Evolutionary conservation across 139 green algal species (phyloP).

Genomic region (Chlorella ohadii): DNA sequence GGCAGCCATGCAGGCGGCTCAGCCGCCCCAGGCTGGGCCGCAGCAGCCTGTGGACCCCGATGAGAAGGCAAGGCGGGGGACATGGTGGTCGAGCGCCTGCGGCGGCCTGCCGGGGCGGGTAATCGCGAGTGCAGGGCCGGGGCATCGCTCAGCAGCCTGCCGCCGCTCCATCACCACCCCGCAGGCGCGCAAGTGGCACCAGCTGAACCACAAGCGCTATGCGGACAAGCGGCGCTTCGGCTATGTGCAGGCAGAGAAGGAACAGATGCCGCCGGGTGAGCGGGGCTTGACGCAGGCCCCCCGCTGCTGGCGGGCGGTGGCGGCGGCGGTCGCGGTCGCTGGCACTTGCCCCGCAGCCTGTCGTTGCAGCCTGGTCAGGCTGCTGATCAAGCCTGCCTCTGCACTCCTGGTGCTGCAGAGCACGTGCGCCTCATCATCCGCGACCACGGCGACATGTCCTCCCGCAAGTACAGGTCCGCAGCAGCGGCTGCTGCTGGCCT

Average conservation of each 20-base stretch:
- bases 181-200: constrained; percentile 96
- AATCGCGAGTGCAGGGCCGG: background rate
- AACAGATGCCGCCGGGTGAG: constrained; percentile 93
- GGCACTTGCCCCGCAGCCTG: too few relatives aligned
- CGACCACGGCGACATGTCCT: constrained; percentile 99
- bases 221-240: constrained; percentile 92
- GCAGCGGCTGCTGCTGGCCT: background rate
- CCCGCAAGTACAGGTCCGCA: constrained; percentile 86
- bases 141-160: background rate
- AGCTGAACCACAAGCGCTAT: constrained; percentile 94
- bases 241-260: constrained; percentile 93
- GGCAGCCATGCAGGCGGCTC: too few relatives aligned
- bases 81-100: too few relatives aligned
- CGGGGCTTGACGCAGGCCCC: too few relatives aligned
- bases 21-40: too few relatives aligned
- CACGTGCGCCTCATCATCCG: constrained; percentile 98
- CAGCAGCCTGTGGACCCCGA: too few relatives aligned
- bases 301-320: too few relatives aligned
- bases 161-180: background rate
- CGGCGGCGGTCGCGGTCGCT: too few relatives aligned
- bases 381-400: too few relatives aligned
- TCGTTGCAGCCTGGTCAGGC: too few relatives aligned
- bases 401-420: constrained; percentile 58
- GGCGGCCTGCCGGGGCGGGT: too few relatives aligned
- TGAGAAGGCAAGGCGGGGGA: too few relatives aligned